Evolutionary conservation across 1,284 basidiomycete genomes (phyloP).

Genomic region (Peniophora sp.): DNA sequence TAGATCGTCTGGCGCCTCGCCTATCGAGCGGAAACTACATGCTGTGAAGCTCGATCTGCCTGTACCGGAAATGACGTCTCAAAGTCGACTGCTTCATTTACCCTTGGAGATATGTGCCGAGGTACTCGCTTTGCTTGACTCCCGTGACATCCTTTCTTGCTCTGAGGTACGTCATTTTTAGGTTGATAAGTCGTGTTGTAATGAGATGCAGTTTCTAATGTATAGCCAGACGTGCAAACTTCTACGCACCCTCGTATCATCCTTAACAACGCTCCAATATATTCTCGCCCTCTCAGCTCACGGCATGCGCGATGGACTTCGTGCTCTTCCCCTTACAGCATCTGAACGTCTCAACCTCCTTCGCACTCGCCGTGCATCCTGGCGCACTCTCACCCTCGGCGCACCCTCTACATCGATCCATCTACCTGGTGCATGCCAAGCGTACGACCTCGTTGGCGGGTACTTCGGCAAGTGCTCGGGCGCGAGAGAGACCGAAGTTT

Average conservation of each 20-base stretch:
- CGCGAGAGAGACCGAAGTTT: background rate
- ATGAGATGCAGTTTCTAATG: too few species aligned
- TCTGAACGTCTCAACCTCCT: slow-evolving; percentile 32
- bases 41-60: too few species aligned
- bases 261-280: slow-evolving; percentile 36
- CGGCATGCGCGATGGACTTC: slow-evolving; percentile 30
- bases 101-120: too few species aligned
- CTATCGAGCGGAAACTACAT: too few species aligned
- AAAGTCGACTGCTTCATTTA: too few species aligned
- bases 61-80: too few species aligned
- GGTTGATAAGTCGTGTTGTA: too few species aligned
- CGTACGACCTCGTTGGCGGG: slow-evolving; percentile 52
- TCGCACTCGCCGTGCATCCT: slow-evolving; percentile 29
- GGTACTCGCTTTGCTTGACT: too few species aligned
- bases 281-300: slow-evolving; percentile 39
- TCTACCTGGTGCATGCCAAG: slow-evolving; percentile 34
- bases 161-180: too few species aligned
- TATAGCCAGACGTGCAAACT: slow-evolving; percentile 23
- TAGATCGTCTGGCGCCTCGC: too few species aligned
- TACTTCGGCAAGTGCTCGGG: slow-evolving; percentile 31
- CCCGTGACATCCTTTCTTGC: too few species aligned
- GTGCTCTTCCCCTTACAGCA: slow-evolving; percentile 16
- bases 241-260: slow-evolving; percentile 25
- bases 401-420: slow-evolving; percentile 17
- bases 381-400: slow-evolving; percentile 32